phyloP scores from a whole-genome alignment of 176 grass and related monocot genomes.

The Ensete ventricosum region DNA sequence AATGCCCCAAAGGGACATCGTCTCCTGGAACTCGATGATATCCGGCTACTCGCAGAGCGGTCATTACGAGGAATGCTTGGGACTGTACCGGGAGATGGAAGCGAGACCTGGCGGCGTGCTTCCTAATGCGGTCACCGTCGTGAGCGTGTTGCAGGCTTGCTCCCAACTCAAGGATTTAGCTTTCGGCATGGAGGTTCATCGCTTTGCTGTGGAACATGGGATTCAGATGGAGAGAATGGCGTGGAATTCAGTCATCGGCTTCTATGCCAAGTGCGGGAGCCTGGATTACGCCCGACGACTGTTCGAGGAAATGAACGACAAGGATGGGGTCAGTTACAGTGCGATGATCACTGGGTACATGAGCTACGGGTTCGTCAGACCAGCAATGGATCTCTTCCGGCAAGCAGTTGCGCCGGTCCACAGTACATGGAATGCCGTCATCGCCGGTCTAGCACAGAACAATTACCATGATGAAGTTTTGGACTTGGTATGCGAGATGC shows the following conservation, averaged over 20 bases:
- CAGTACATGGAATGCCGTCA: conserved; percentile 50
- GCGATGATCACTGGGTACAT: conserved; percentile 66
- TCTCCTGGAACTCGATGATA: conserved; percentile 59
- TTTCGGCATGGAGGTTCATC: conserved; percentile 43
- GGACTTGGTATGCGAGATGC: conserved; percentile 43
- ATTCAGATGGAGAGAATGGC: conserved; percentile 29
- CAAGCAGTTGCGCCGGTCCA: conserved; percentile 28
- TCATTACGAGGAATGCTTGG: conserved; percentile 28
- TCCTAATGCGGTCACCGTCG: conserved; percentile 30
- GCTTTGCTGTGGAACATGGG: conserved; percentile 27
- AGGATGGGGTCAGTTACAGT: conserved; percentile 53
- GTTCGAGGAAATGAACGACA: conserved; percentile 45
- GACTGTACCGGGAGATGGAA: conserved; percentile 33
- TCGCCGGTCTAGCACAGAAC: conserved; percentile 50
- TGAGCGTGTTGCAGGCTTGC: conserved; percentile 48
- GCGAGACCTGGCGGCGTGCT: conserved; percentile 5
- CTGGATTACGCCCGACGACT: conserved; percentile 43
- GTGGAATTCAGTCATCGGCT: conserved; percentile 47
- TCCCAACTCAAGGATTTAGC: conserved; percentile 39
- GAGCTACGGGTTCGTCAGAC: conserved; percentile 34
- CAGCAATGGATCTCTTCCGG: conserved; percentile 45
- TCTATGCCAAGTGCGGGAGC: conserved; percentile 55
- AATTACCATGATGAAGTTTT: conserved; percentile 28
- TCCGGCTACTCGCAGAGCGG: conserved; percentile 33
- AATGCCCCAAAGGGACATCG: conserved; percentile 39